phyloP scores from a whole-genome alignment of 1,284 basidiomycete species.

The Marasmius tenuissimus region DNA sequence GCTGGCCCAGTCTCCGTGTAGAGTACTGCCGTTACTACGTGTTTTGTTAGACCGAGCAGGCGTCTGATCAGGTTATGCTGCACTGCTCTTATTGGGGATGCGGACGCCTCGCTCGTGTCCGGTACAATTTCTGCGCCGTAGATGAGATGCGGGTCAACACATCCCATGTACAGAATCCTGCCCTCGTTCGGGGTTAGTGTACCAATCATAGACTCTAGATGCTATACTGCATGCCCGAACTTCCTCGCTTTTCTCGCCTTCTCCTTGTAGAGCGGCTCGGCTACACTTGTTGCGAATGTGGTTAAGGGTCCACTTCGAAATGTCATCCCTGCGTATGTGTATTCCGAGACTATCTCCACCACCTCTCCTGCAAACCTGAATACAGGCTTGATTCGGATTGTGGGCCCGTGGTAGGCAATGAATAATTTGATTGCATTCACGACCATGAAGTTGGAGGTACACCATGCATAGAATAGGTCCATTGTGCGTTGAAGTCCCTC shows the following conservation, averaged over 20 bases:
- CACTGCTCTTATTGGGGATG: background rate
- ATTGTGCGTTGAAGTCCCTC: no score
- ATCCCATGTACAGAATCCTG: slow-evolving; percentile 4
- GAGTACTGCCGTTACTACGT: background rate
- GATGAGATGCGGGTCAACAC: background rate
- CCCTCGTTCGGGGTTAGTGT: slow-evolving; percentile 1
- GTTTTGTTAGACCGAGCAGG: background rate
- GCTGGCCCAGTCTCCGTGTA: background rate
- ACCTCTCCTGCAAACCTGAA: no score
- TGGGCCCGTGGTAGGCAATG: no score
- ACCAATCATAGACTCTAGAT: slow-evolving; percentile 10
- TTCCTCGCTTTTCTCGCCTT: background rate
- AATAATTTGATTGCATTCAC: no score
- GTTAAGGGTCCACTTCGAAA: no score
- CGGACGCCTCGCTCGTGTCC: background rate
- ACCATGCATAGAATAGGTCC: no score
- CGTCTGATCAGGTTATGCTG: background rate
- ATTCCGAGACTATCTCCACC: no score
- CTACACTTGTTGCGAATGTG: no score
- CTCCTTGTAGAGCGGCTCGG: background rate
- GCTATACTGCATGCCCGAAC: slow-evolving; percentile 2
- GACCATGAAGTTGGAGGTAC: no score
- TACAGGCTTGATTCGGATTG: no score
- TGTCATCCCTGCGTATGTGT: no score
- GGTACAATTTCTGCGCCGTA: no score